A percentile compares a stretch with the other conserved stretches of the same genome.
Evolutionary conservation across 1,284 basidiomycete species (phyloP).

Genomic region (Moniliella sp.): DNA sequence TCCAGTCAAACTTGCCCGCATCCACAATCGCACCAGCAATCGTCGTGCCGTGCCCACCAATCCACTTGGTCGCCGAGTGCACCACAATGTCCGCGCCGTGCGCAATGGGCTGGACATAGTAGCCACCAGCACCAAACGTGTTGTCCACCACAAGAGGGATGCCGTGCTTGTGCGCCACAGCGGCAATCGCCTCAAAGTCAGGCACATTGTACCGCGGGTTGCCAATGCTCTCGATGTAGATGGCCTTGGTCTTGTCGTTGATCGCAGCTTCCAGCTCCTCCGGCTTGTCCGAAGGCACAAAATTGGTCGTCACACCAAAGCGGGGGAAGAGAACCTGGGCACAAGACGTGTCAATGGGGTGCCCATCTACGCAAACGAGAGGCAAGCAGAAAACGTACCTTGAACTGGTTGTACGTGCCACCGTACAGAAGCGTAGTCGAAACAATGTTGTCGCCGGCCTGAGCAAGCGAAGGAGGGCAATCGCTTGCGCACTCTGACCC

Average conservation of each 20-base stretch:
- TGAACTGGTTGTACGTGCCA: conserved; percentile 69
- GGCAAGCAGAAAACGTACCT: conserved; percentile 35
- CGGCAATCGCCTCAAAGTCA: conserved; percentile 51
- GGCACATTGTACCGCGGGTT: conserved; percentile 59
- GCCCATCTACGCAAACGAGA: background rate
- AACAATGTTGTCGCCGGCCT: conserved; percentile 59
- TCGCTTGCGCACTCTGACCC: conserved; percentile 61
- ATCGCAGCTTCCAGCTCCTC: conserved; percentile 47
- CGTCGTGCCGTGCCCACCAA: conserved; percentile 61
- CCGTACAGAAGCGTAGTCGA: conserved; percentile 37
- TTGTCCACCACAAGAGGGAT: conserved; percentile 71
- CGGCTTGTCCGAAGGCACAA: conserved; percentile 46
- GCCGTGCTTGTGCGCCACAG: conserved; percentile 52
- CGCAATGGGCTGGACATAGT: conserved; percentile 51
- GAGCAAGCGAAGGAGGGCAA: conserved; percentile 46
- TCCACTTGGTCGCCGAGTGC: conserved; percentile 55
- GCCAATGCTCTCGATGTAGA: conserved; percentile 62
- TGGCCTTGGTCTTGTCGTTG: conserved; percentile 32
- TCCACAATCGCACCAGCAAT: conserved; percentile 65
- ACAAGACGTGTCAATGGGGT: too few species aligned
- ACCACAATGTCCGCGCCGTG: conserved; percentile 68
- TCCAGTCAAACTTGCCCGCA: conserved; percentile 65
- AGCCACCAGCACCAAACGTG: conserved; percentile 67
- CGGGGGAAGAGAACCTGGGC: conserved; percentile 43
- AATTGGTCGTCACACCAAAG: conserved; percentile 56